Evolutionary conservation across 2,329 filamentous ascomycete genomes (phyloP).

Genomic region (Aspergillus floridensis): DNA sequence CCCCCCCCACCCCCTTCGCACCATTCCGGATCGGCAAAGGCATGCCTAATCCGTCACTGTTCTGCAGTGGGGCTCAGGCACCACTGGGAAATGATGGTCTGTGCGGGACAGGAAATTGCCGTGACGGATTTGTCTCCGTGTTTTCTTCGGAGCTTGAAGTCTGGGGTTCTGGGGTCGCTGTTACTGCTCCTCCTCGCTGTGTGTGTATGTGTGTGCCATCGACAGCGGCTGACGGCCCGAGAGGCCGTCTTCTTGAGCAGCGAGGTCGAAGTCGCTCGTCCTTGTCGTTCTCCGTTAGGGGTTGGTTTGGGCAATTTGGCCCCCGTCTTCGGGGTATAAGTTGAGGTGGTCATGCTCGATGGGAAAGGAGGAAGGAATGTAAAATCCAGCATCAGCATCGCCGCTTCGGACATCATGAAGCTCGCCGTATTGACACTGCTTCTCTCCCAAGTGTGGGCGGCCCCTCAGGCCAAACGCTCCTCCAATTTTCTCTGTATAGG

Average conservation of each 20-base stretch:
- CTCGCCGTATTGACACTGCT: slow-evolving; percentile 5
- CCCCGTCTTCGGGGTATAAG: background rate
- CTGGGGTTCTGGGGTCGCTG: background rate
- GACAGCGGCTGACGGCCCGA: slow-evolving; percentile 7
- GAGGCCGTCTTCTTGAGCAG: background rate
- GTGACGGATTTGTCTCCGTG: slow-evolving; percentile 13
- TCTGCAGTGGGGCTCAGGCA: background rate
- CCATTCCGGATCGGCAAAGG: background rate
- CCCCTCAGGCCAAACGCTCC: slow-evolving; percentile 12
- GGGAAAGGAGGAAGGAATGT: background rate
- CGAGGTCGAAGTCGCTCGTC: background rate
- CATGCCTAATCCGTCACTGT: background rate
- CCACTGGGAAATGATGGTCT: background rate
- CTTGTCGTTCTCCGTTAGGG: background rate
- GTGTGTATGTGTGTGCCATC: background rate
- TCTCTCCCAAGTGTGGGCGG: slow-evolving; percentile 6
- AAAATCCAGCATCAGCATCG: background rate
- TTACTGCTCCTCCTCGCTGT: background rate
- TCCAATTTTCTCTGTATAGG: slow-evolving; percentile 12
- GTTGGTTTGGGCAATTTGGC: background rate
- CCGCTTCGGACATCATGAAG: slow-evolving; percentile 2
- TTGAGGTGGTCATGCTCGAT: background rate
- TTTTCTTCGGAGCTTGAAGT: background rate
- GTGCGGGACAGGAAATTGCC: background rate
- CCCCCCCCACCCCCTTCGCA: background rate